Evolutionary conservation across 2,329 filamentous ascomycete species (phyloP), one percentile per base, ranked within the genome.

Genomic region (Ambrosiella beaveri): DNA sequence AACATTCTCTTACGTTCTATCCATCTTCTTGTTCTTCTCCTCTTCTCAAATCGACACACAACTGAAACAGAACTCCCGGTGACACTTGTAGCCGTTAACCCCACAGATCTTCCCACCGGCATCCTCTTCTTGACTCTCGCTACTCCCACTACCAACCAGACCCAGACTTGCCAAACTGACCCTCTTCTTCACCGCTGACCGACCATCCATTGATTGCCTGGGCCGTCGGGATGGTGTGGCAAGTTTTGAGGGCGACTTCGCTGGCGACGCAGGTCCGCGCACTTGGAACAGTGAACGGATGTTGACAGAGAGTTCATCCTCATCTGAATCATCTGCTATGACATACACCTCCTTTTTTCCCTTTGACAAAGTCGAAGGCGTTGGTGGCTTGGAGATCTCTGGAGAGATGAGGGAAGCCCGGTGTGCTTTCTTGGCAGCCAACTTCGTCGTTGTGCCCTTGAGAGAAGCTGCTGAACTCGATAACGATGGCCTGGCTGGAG

Each of bases 1-100:
- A 41, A 41, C 11, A n/a, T 41, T 12, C 40, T 41, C 40, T n/a
- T 12, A 4, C 27, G 11, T 41, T 41, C n/a, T 47, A 13, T 17
- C 4, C 9, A 47, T 15, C 2, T 17, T 2, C 15, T 15, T n/a
- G 2, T 47, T 15, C 44, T 15, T 27, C 27, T 27, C 5, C 27
- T 27, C 27, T 27, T 27, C 27, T 41, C 15, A 55, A 44, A 44
- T 55, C 17, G 59, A 71, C 59, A 78, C 68, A 63, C 80, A 82
- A 8, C 70, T 72, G 63, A 84, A 81, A 66, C 80, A 83, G 67
- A 82, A 82, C 61, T 78, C 74, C 57, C 75, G 71, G 2, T 73
- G 74, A 61, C 80, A 83, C 13, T 68, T 69, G 64, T 76, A 82
- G 11, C 76, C 79, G 62, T 74, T 72, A 62, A 76, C 68, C 2